These are phyloP conservation scores for Didymella glomerata DNA, from an alignment of 2,329 filamentous ascomycete genomes.

Conservation along the genomic window DNA sequence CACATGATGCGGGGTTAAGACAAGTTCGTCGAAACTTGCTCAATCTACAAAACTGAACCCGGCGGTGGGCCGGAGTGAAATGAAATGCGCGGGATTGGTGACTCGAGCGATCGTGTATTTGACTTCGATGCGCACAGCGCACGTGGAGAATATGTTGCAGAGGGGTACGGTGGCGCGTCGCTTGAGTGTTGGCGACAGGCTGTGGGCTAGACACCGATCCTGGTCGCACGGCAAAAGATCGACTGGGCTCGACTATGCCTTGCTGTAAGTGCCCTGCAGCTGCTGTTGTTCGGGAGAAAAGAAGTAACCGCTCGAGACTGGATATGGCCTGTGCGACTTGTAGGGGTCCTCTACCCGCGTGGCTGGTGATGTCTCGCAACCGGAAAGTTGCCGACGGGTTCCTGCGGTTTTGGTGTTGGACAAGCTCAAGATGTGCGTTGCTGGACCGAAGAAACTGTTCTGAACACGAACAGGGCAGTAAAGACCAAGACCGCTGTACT, in stretches of 20 bases:
- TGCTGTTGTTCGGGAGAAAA: slow-evolving; percentile 14
- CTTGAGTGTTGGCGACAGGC: slow-evolving; percentile 26
- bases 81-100: slow-evolving; percentile 30
- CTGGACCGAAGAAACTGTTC: slow-evolving; percentile 26
- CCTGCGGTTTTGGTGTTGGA: slow-evolving; percentile 26
- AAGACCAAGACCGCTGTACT: slow-evolving; percentile 10
- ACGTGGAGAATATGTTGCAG: slow-evolving; percentile 39
- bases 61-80: slow-evolving; percentile 30
- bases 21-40: slow-evolving; percentile 42
- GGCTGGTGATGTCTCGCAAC: slow-evolving; percentile 30
- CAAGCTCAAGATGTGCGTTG: slow-evolving; percentile 25
- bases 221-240: slow-evolving; percentile 33
- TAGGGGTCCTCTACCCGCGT: slow-evolving; percentile 35
- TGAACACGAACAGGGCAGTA: slow-evolving; percentile 11
- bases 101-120: slow-evolving; percentile 27
- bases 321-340: slow-evolving; percentile 29
- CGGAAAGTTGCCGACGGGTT: slow-evolving; percentile 31
- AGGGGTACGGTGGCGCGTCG: slow-evolving; percentile 38
- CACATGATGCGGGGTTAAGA: slow-evolving; percentile 62
- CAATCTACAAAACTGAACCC: slow-evolving; percentile 32
- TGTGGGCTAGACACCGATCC: slow-evolving; percentile 28
- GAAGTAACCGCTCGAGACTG: slow-evolving; percentile 25
- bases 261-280: slow-evolving; percentile 24
- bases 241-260: slow-evolving; percentile 33
- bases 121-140: slow-evolving; percentile 32